Evolutionary conservation across 345 rosid genomes (phyloP).

Genomic region (Eucalyptus tenuipes): DNA sequence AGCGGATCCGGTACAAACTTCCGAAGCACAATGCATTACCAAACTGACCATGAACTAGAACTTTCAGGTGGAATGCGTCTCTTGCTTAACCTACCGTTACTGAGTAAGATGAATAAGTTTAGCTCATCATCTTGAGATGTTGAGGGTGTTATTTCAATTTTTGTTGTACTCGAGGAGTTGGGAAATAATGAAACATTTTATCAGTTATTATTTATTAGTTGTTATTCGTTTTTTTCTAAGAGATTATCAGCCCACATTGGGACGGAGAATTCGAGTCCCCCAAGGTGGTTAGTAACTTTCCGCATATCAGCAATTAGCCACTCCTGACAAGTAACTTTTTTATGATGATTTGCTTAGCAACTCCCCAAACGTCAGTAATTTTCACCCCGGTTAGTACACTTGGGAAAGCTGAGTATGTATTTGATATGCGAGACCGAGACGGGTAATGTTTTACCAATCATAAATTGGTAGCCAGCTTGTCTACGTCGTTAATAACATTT

Average conservation of each 20-base stretch:
- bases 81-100: background rate
- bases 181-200: background rate
- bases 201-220: background rate
- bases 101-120: background rate
- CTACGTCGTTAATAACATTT: background rate
- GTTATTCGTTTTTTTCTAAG: too few relatives aligned
- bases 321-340: background rate
- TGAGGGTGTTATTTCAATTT: background rate
- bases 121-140: background rate
- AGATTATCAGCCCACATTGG: too few relatives aligned
- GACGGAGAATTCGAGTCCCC: too few relatives aligned
- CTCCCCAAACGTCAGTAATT: too few relatives aligned
- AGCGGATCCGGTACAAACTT: conserved; percentile 26
- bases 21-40: conserved; percentile 32
- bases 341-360: background rate
- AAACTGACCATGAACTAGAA: background rate
- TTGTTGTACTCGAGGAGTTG: background rate
- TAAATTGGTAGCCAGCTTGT: background rate
- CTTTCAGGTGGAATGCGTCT: background rate
- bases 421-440: background rate
- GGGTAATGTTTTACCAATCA: too few relatives aligned
- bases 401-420: background rate
- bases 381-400: background rate
- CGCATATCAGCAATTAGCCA: too few relatives aligned
- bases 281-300: too few relatives aligned